A percentile compares a stretch with the other conserved stretches of the same genome.
Conservation (phyloP, 2,329 filamentous ascomycete species). For the Pyricularia grisea region DNA sequence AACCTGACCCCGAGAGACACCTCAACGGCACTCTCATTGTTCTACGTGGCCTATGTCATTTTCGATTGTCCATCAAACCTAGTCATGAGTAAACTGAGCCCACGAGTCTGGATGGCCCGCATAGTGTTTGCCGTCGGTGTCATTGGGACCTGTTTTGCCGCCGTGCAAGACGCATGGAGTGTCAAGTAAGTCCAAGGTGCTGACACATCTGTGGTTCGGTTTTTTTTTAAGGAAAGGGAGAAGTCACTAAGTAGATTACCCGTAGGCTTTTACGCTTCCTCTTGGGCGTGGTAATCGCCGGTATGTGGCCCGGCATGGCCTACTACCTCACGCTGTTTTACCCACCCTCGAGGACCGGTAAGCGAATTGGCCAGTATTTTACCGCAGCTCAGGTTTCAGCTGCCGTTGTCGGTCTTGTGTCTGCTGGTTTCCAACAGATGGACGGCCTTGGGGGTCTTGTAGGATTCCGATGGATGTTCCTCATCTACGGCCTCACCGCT, state of each 20-base stretch:
- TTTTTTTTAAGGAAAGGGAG: not conserved
- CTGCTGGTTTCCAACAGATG: slow-evolving; percentile 87
- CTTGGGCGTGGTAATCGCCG: slow-evolving; percentile 78
- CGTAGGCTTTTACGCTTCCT: slow-evolving; percentile 66
- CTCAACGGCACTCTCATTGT: slow-evolving; percentile 75
- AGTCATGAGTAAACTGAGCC: slow-evolving; percentile 76
- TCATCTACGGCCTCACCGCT: slow-evolving; percentile 72
- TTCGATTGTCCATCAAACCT: slow-evolving; percentile 87
- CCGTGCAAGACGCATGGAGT: slow-evolving; percentile 74
- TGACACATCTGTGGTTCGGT: slow-evolving; percentile 4
- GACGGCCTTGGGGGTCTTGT: slow-evolving; percentile 67
- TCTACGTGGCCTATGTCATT: slow-evolving; percentile 86
- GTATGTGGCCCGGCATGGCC: slow-evolving; percentile 93
- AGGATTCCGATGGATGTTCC: slow-evolving; percentile 88
- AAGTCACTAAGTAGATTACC: not conserved
- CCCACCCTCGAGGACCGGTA: slow-evolving; percentile 75
- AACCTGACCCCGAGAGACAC: slow-evolving; percentile 64
- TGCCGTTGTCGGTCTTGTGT: slow-evolving; percentile 80
- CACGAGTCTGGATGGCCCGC: slow-evolving; percentile 83
- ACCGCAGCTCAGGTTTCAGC: slow-evolving; percentile 84
- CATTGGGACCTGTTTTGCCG: slow-evolving; percentile 75
- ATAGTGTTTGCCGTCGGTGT: slow-evolving; percentile 83
- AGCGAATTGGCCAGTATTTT: slow-evolving; percentile 79
- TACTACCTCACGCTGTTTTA: slow-evolving; percentile 92
- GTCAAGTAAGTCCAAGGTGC: slow-evolving; percentile 49